Base-by-base conservation (phyloP, 352 stramenopile genomes). In the Globisporangium heterothallicum region DNA sequence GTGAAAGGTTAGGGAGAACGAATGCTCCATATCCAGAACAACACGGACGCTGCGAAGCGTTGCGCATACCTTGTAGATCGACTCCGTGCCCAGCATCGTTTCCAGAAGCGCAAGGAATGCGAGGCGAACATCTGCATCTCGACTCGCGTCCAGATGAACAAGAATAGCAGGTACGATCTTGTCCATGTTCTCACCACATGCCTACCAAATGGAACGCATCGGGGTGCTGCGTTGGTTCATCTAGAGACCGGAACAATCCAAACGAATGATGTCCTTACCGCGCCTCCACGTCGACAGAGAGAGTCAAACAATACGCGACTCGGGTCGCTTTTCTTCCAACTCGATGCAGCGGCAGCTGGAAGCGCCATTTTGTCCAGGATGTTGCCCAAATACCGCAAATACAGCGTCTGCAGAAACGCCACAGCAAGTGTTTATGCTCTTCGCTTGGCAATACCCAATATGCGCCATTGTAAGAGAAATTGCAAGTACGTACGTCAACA, bases 61-160 rank as follows among this genome's bases (percentile, higher is more conserved):
- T n/a, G n/a, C n/a, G n/a, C n/a, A n/a, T n/a, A 90, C 81, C 66
- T 79, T 66, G 48, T 48, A 68, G 18, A 87, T 76, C 9, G 58
- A 42, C 40, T 84, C 68, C 18, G 58, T 72, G 13, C 75, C 67
- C 13, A 94, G 71, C 75, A 94, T 86, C 4, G 84, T 89, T 60
- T 94, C 79, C 12, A 94, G 56, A 26, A 94, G 69, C n/a, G 82
- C 81, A 44, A 94, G 72, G 54, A 92, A 94, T 26, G 78, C 70
- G 16, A 94, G 64, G 4, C 83, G 78, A 35, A 94, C 73, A 54
- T 92, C 80, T 6, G 80, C 72, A 35, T 90, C 83, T 27, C 77
- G 72, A n/a, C 57, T 48, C 26, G 77, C 64, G 9, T 85, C 74
- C 36, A 94, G 53, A 53, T 94, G 80, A 9, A 79, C 36, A 34